These are phyloP conservation scores for Cutaneotrichosporon sp. DNA, from an alignment of 1,284 basidiomycete species.

Conservation along the genomic window DNA sequence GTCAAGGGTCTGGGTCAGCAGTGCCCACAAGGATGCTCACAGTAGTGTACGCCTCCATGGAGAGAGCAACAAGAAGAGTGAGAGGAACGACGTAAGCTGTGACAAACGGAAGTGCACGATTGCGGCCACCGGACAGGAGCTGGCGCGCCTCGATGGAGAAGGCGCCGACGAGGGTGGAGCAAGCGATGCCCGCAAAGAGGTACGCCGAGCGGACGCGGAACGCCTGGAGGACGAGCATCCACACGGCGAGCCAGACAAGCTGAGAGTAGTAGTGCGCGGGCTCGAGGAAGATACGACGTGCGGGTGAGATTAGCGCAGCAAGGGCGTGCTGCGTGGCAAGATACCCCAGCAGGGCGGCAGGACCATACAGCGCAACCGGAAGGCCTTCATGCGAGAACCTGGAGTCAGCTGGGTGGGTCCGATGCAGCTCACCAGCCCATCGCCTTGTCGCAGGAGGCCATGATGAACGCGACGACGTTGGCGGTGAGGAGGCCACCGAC, in stretches of 20 bases:
- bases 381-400: constrained; percentile 78
- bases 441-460: constrained; percentile 66
- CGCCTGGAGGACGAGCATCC: constrained; percentile 57
- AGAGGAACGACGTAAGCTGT: constrained; percentile 68
- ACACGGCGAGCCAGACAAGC: constrained; percentile 61
- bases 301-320: constrained; percentile 30
- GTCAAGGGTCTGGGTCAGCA: constrained; percentile 58
- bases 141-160: constrained; percentile 25
- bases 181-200: constrained; percentile 44
- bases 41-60: constrained; percentile 67
- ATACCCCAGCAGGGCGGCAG: constrained; percentile 62
- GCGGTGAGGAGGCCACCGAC: constrained; percentile 60
- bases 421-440: constrained; percentile 46
- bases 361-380: constrained; percentile 72
- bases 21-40: constrained; percentile 49
- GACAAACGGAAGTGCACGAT: constrained; percentile 26
- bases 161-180: constrained; percentile 37
- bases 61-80: constrained; percentile 64
- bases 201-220: constrained; percentile 52
- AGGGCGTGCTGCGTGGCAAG: constrained; percentile 38
- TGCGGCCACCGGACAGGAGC: constrained; percentile 8
- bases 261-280: constrained; percentile 63
- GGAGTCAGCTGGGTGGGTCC: constrained; percentile 50
- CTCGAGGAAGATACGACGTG: constrained; percentile 56
- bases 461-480: constrained; percentile 71